Evolutionary conservation across 2,329 filamentous ascomycete genomes (phyloP).

Genomic region (Cryphonectria naterciae): DNA sequence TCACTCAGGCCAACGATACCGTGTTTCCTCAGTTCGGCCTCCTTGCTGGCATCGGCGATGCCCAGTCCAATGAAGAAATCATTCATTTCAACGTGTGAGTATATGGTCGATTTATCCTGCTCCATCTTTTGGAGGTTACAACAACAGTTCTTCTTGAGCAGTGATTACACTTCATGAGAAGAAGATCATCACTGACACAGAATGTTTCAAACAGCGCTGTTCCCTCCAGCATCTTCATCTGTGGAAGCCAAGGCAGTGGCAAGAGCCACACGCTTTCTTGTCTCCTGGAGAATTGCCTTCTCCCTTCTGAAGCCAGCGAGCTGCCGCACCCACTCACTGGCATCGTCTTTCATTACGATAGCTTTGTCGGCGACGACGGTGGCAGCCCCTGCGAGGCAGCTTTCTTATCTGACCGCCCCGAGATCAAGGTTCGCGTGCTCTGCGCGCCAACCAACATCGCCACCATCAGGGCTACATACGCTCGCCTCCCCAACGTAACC

Average conservation of each 20-base stretch:
- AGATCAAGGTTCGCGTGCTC: slow-evolving; percentile 55
- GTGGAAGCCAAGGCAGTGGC: slow-evolving; percentile 66
- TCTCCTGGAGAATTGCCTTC: slow-evolving; percentile 60
- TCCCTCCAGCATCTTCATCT: slow-evolving; percentile 66
- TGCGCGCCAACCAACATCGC: slow-evolving; percentile 58
- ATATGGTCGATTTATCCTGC: neutral
- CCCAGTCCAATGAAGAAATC: slow-evolving; percentile 35
- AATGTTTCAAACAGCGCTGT: slow-evolving; percentile 33
- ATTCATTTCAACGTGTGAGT: slow-evolving; percentile 49
- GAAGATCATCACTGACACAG: neutral
- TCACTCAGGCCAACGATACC: slow-evolving; percentile 13
- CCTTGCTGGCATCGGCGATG: slow-evolving; percentile 34
- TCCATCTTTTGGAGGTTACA: too few relatives aligned
- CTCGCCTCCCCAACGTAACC: slow-evolving; percentile 45
- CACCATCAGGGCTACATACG: slow-evolving; percentile 48
- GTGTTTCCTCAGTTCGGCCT: slow-evolving; percentile 39
- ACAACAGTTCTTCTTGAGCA: neutral
- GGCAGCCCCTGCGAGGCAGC: slow-evolving; percentile 64
- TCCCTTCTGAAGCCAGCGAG: slow-evolving; percentile 47
- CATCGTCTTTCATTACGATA: slow-evolving; percentile 69
- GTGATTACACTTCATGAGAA: neutral
- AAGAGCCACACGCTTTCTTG: slow-evolving; percentile 66
- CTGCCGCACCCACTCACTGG: slow-evolving; percentile 59
- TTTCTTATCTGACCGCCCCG: slow-evolving; percentile 50
- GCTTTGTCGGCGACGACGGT: slow-evolving; percentile 51